Evolutionary conservation across 1,139 yeast species (phyloP), one percentile per base, ranked within the genome.

Genomic region (Yamadazyma aaseri): DNA sequence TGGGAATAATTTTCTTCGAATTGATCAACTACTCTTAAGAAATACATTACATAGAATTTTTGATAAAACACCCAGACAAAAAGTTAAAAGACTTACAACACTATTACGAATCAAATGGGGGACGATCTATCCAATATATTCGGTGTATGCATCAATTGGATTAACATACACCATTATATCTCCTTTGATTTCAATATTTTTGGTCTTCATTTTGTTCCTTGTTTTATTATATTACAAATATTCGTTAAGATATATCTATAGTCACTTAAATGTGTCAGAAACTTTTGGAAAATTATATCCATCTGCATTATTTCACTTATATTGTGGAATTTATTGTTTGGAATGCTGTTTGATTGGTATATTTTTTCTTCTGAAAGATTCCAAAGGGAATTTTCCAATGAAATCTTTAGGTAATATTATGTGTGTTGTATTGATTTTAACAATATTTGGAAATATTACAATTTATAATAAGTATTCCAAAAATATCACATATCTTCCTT

Each of bases 291-390:
- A 62, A 40, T 63, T 81, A 28, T 89, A 85, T 51, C 87, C 95
- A 1, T 65, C 66, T 4, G 94, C 96, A 0, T 56, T 89, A 16
- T 69, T 82, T 38, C 95, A 87, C 41, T 58, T 86, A 28, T 85
- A 82, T 51, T 68, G 83, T 2, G 97, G 97, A 0, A 56, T 89
- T 2, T 87, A 89, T 52, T 83, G 87, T 48, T 68, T 86, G 51
- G 95, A 89, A 47, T 65, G 82, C 25, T 84, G 90, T 46, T 58
- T 89, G 47, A 69, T 86, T 27, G 96, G 96, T 0, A 59, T 85
- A 12, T 82, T 85, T 50, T 75, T 83, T 26, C 58, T 82, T 13
- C 80, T 80, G 50, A 65, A 65, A 41, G 66, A 77, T 45, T 60
- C 62, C 20, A 37, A 58, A 3, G 77, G 68, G 13, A 50, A 51